Conservation (phyloP, 2,329 filamentous ascomycete genomes). For the Nemania serpens region DNA sequence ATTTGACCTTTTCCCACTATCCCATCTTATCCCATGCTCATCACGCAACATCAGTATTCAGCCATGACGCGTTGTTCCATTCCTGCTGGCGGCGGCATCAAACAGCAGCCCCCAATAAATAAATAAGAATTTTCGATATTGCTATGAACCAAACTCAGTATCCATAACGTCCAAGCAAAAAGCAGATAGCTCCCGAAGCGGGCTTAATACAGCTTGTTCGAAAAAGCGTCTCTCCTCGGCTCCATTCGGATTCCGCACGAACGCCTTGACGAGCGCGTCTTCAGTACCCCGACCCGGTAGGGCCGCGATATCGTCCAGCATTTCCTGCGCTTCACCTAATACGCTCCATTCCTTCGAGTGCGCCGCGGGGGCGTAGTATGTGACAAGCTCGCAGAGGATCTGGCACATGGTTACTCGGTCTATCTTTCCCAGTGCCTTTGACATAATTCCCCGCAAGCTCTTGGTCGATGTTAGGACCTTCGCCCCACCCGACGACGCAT, state of each 20-base stretch:
- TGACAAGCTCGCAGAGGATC: constrained; percentile 55
- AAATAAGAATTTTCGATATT: background rate
- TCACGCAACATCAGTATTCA: no score
- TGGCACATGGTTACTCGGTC: constrained; percentile 61
- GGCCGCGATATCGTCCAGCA: constrained; percentile 55
- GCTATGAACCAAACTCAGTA: constrained; percentile 44
- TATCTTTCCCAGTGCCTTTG: constrained; percentile 46
- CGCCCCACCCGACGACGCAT: constrained; percentile 30
- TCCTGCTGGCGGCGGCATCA: no score
- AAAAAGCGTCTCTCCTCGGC: constrained; percentile 53
- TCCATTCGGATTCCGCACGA: constrained; percentile 48
- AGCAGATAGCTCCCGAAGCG: constrained; percentile 52
- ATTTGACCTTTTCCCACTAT: no score
- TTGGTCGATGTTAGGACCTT: background rate
- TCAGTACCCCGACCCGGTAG: constrained; percentile 53
- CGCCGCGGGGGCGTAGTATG: constrained; percentile 48
- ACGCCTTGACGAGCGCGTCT: constrained; percentile 49
- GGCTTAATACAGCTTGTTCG: constrained; percentile 53
- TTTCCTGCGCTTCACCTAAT: constrained; percentile 48
- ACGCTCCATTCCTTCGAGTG: constrained; percentile 54
- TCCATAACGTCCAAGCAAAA: constrained; percentile 52
- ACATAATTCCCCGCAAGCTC: constrained; percentile 22
- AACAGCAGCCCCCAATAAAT: background rate
- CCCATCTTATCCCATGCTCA: no score
- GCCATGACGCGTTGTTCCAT: no score